These are phyloP conservation scores for Colletotrichum eleusines DNA, from an alignment of 2,329 filamentous ascomycete species.

Conservation along the genomic window DNA sequence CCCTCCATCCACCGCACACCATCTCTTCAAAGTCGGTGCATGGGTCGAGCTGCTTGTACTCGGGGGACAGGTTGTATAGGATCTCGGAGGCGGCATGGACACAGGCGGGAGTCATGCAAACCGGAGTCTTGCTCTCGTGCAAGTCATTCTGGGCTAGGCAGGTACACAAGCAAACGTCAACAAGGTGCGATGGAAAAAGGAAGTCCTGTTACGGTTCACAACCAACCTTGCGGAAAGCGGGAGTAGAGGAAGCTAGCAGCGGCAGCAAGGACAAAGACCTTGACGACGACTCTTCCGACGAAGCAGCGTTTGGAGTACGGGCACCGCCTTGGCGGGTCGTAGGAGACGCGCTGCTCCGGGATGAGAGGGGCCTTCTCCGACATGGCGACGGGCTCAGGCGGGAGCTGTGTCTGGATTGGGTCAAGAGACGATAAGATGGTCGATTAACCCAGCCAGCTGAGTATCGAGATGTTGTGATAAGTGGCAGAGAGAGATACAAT, in stretches of 20 bases:
- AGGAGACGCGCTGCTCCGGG: background rate
- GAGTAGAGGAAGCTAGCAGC: slow-evolving; percentile 30
- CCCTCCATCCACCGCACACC: slow-evolving; percentile 75
- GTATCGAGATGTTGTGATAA: slow-evolving; percentile 25
- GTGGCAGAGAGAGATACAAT: background rate
- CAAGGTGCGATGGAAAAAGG: background rate
- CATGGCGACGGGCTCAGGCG: slow-evolving; percentile 8
- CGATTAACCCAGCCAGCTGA: slow-evolving; percentile 35
- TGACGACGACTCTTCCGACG: slow-evolving; percentile 14
- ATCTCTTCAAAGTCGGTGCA: slow-evolving; percentile 77
- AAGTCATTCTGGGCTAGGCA: slow-evolving; percentile 17
- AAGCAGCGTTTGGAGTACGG: slow-evolving; percentile 32
- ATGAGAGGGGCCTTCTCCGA: slow-evolving; percentile 35
- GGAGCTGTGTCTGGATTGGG: background rate
- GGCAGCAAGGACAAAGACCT: slow-evolving; percentile 24
- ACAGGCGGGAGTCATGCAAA: slow-evolving; percentile 48
- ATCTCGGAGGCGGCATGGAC: slow-evolving; percentile 50
- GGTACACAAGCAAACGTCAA: background rate
- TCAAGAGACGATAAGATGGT: background rate
- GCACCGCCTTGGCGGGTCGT: slow-evolving; percentile 20
- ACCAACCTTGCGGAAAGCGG: slow-evolving; percentile 24
- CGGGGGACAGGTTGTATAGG: slow-evolving; percentile 46
- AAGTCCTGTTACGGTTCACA: too few relatives aligned
- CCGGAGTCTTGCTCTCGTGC: slow-evolving; percentile 28
- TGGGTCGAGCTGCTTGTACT: slow-evolving; percentile 73